phyloP scores from a whole-genome alignment of 2,329 filamentous ascomycete species.

The Microcyclospora pomicola region DNA sequence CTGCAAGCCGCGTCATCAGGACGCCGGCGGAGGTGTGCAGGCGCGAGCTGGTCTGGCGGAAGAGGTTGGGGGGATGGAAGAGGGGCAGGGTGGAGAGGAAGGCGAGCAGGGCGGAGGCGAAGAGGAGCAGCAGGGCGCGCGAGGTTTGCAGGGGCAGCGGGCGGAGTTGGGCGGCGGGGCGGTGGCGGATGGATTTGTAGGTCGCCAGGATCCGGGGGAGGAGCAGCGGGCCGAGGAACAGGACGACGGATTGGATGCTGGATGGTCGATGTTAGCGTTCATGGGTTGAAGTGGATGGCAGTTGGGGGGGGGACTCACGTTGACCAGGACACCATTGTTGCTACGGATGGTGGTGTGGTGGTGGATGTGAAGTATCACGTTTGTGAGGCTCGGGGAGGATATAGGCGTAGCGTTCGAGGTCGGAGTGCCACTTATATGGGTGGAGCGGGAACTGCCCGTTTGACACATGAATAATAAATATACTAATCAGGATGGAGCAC shows the following conservation, averaged over 20 bases:
- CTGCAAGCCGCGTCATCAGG: conserved; percentile 61
- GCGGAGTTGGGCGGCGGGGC: conserved; percentile 27
- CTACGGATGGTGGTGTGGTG: neutral
- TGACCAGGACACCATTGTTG: conserved; percentile 3
- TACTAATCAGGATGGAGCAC: neutral
- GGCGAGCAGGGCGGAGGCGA: conserved; percentile 38
- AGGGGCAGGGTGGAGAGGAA: conserved; percentile 51
- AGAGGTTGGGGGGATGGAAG: conserved; percentile 69
- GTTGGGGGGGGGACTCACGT: neutral
- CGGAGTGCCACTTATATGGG: too few relatives aligned
- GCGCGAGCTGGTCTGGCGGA: conserved; percentile 61
- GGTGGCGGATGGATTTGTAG: conserved; percentile 43
- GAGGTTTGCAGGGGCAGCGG: conserved; percentile 41
- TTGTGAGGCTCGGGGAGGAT: too few relatives aligned
- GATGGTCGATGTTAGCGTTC: too few relatives aligned
- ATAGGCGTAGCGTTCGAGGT: too few relatives aligned
- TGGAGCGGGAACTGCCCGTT: too few relatives aligned
- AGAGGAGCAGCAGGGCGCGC: conserved; percentile 48
- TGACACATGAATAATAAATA: neutral
- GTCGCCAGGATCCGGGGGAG: conserved; percentile 51
- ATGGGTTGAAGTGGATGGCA: too few relatives aligned
- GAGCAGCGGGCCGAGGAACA: conserved; percentile 55
- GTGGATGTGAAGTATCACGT: neutral
- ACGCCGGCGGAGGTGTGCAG: conserved; percentile 76
- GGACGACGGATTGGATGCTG: conserved; percentile 32